Evolutionary conservation across 140 eudicot genomes (phyloP), one percentile per base, ranked within the genome.

Genomic region (Oenanthe javanica): DNA sequence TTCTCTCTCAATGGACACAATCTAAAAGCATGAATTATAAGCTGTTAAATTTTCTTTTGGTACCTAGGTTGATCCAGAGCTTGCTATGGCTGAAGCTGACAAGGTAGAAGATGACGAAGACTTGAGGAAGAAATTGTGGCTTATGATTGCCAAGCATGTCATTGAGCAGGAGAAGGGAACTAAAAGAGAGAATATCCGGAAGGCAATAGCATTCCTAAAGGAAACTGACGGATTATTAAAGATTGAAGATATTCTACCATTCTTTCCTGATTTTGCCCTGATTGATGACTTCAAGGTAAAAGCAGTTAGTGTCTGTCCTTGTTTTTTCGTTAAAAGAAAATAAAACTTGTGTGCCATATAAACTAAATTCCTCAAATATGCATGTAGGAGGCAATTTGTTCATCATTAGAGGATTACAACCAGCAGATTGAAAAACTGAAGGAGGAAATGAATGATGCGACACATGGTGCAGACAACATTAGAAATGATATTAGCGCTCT

Each of bases 31-130:
- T 25, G 54, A 9, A 7, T 18, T 19, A 18, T 38, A 14, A 27
- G n/a, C 49, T 42, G 51, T 66, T 79, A 43, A 63, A 52, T 85
- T 66, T 11, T 77, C 79, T 79, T 80, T 63, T 81, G 69, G 16
- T 84, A 78, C 67, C 76, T 82, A 94, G 98, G 96, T 94, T 84
- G 97, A 92, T 85, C 92, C 96, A 1, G 98, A 94, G 91, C 96
- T 94, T 70, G 98, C 98, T 15, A 94, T 87, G 97, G 98, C 98
- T 63, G 98, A 94, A 87, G 98, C 98, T 27, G 97, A 94, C 84
- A 94, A 94, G 83, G 97, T 94, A 80, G 98, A 94, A 82, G 97
- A 92, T 77, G 98, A 94, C 79, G 98, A 92, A 85, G 98, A 94
- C 84, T 84, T 92, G 81, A 81, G 97, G 85, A 94, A 94, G 83